A percentile compares a stretch with the other conserved stretches of the same genome.
These are phyloP conservation scores for Tylopilus felleus DNA, from an alignment of 768 basidiomycete genomes.

Conservation along the genomic window DNA sequence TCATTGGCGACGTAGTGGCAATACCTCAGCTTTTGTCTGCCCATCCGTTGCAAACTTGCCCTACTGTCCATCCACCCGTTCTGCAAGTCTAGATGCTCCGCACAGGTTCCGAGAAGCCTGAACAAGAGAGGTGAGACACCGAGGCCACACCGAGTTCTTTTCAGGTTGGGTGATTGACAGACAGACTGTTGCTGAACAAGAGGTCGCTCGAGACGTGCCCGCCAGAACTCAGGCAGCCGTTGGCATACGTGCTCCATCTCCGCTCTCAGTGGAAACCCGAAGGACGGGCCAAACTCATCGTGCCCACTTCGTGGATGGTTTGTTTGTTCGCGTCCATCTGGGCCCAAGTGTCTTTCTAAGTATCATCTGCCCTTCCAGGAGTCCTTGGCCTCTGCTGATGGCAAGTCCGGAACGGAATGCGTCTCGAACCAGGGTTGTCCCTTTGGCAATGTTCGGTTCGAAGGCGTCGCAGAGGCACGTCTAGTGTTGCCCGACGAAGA, in stretches of 20 bases:
- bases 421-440: constrained; percentile 8
- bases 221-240: constrained; percentile 13
- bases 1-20: background rate
- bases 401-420: background rate
- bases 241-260: constrained; percentile 24
- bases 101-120: background rate
- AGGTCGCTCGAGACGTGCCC: constrained; percentile 12
- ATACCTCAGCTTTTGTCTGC: background rate
- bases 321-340: background rate
- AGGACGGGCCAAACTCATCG: constrained; percentile 14
- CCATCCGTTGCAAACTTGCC: background rate
- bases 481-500: background rate
- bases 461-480: background rate
- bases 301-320: constrained; percentile 28
- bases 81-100: constrained; percentile 5
- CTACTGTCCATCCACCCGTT: background rate
- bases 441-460: constrained; percentile 18
- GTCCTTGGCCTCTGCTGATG: constrained; percentile 1
- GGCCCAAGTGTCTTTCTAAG: background rate
- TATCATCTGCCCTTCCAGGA: constrained; percentile 4
- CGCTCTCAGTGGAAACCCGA: constrained; percentile 22
- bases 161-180: background rate
- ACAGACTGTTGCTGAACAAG: constrained; percentile 10
- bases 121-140: constrained; percentile 8
- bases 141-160: background rate